These are phyloP conservation scores for Ogataea hybrid DNA, from an alignment of 1,139 yeast species.

Conservation along the genomic window DNA sequence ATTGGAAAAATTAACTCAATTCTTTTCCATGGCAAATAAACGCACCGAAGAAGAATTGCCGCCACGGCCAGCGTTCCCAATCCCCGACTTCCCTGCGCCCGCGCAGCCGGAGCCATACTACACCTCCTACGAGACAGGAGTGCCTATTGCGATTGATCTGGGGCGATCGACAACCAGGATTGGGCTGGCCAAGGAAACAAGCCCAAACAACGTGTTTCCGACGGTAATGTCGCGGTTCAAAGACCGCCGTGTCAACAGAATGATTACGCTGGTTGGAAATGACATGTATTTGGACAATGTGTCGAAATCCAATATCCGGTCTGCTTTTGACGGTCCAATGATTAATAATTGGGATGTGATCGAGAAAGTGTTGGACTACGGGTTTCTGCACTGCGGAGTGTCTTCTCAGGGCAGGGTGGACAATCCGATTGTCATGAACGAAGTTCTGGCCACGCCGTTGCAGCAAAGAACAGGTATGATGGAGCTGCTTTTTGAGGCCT, in stretches of 20 bases:
- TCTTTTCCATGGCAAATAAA: conserved; percentile 2
- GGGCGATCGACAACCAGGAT: conserved; percentile 72
- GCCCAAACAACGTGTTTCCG: conserved; percentile 70
- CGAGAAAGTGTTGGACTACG: conserved; percentile 79
- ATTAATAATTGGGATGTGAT: conserved; percentile 91
- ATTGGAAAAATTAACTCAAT: not conserved
- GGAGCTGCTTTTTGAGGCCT: conserved; percentile 81
- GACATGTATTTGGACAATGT: conserved; percentile 74
- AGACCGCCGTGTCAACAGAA: conserved; percentile 66
- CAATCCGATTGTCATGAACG: conserved; percentile 83
- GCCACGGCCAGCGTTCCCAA: conserved; percentile 50
- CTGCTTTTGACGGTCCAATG: conserved; percentile 86
- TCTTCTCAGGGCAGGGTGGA: conserved; percentile 54
- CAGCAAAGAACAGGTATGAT: conserved; percentile 72
- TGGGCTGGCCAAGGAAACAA: conserved; percentile 55
- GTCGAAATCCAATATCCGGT: conserved; percentile 63
- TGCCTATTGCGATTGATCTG: conserved; percentile 66
- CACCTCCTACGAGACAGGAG: conserved; percentile 45
- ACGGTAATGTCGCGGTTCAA: conserved; percentile 70
- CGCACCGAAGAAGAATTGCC: conserved; percentile 30
- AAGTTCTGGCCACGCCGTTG: conserved; percentile 66
- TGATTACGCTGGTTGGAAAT: conserved; percentile 76
- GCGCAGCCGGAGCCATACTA: conserved; percentile 53
- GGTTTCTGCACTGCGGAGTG: conserved; percentile 77
- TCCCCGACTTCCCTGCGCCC: conserved; percentile 42